Evolutionary conservation across 306 rosid species (phyloP).

Genomic region (Medicago ruthenica): DNA sequence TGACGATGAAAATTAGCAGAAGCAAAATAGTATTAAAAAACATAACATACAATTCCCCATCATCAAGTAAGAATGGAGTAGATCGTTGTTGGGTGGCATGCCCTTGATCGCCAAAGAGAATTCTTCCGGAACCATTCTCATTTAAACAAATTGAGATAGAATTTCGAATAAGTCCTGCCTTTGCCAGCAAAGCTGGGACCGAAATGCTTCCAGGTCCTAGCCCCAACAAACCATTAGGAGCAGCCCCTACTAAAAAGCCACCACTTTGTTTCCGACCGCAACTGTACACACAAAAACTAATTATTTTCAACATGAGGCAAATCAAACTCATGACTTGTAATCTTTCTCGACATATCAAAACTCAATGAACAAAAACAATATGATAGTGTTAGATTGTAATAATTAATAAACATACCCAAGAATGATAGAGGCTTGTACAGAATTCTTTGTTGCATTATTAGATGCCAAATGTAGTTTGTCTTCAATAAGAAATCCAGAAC

Average conservation of each 20-base stretch:
- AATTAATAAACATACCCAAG: conserved; percentile 60
- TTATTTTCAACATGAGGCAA: background rate
- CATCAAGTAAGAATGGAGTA: conserved; percentile 56
- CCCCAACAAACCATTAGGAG: conserved; percentile 77
- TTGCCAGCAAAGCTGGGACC: conserved; percentile 68
- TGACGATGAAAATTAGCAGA: conserved; percentile 16
- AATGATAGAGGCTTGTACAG: conserved; percentile 69
- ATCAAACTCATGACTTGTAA: background rate
- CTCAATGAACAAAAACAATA: background rate
- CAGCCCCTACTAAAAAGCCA: conserved; percentile 63
- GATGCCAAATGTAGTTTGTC: conserved; percentile 76
- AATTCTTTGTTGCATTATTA: conserved; percentile 45
- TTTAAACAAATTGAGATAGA: conserved; percentile 64
- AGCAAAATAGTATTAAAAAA: background rate
- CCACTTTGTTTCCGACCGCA: conserved; percentile 75
- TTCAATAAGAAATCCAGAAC: conserved; percentile 79
- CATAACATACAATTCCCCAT: conserved; percentile 55
- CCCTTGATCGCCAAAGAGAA: conserved; percentile 70
- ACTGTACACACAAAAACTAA: conserved; percentile 47
- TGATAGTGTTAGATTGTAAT: background rate
- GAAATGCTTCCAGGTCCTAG: conserved; percentile 70
- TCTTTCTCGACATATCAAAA: background rate
- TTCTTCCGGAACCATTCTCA: conserved; percentile 66
- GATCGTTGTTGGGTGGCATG: conserved; percentile 50
- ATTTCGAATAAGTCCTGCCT: conserved; percentile 59